Evolutionary conservation across 1,284 basidiomycete genomes (phyloP).

Genomic region (Trichosporon asahii): DNA sequence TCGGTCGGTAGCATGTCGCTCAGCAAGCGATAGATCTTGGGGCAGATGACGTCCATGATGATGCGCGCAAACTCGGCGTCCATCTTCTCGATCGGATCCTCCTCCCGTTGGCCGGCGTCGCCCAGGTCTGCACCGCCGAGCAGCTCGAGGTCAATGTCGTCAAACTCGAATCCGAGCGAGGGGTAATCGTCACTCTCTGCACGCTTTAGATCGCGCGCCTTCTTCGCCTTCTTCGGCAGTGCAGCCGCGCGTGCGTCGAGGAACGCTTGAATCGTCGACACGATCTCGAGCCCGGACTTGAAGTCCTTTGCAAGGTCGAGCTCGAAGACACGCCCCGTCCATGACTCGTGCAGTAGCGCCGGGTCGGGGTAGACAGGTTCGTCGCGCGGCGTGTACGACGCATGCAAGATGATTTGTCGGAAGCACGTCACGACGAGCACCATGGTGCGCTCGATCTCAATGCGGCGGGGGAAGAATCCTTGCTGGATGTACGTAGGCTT

Average conservation of each 20-base stretch:
- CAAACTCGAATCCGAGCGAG: slow-evolving; percentile 47
- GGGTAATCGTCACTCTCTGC: slow-evolving; percentile 65
- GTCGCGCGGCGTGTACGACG: slow-evolving; percentile 12
- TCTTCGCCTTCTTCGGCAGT: slow-evolving; percentile 56
- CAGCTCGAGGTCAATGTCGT: slow-evolving; percentile 33
- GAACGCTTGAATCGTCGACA: slow-evolving; percentile 63
- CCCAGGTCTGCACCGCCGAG: slow-evolving; percentile 33
- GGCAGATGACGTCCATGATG: slow-evolving; percentile 59
- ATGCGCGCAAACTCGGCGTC: slow-evolving; percentile 54
- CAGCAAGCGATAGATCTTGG: slow-evolving; percentile 62
- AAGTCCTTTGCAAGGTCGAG: slow-evolving; percentile 56
- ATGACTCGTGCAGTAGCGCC: slow-evolving; percentile 61
- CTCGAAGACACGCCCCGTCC: slow-evolving; percentile 63
- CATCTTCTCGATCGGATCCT: slow-evolving; percentile 33
- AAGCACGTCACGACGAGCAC: slow-evolving; percentile 63
- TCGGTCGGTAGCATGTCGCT: slow-evolving; percentile 56
- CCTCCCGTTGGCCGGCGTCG: slow-evolving; percentile 17
- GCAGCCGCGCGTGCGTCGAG: slow-evolving; percentile 60
- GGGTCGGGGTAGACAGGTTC: slow-evolving; percentile 63
- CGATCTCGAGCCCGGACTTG: slow-evolving; percentile 59
- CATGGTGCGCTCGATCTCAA: slow-evolving; percentile 48
- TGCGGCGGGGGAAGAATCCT: slow-evolving; percentile 25
- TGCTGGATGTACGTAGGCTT: slow-evolving; percentile 20
- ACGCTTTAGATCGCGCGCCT: slow-evolving; percentile 37
- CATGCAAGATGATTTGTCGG: slow-evolving; percentile 57